Conservation (phyloP, 768 basidiomycete genomes). For the Lentinula guzmanii region DNA sequence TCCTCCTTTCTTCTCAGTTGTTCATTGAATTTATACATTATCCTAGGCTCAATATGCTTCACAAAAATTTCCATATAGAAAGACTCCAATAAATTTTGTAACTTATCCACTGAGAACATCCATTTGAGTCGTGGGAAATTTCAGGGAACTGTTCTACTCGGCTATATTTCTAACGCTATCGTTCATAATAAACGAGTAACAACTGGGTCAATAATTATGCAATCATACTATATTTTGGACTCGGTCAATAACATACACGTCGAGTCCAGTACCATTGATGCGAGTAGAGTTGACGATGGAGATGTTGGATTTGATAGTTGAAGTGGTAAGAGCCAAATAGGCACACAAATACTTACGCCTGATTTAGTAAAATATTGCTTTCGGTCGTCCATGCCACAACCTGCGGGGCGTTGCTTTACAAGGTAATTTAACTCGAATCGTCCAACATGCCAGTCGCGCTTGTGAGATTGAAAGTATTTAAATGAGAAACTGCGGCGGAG, state of each 20-base stretch:
- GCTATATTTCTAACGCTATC: too few species aligned
- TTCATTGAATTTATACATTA: too few species aligned
- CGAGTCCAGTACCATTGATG: constrained; percentile 18
- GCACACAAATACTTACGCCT: constrained; percentile 27
- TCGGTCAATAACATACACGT: constrained; percentile 29
- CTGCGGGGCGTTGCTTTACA: constrained; percentile 55
- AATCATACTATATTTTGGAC: too few species aligned
- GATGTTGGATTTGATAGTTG: constrained; percentile 20
- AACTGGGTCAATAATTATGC: too few species aligned
- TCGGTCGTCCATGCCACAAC: constrained; percentile 43
- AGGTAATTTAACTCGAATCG: constrained; percentile 35
- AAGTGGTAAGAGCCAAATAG: not conserved
- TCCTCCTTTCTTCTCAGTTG: too few species aligned
- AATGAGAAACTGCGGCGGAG: constrained; percentile 34
- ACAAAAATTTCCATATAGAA: too few species aligned
- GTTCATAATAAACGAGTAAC: too few species aligned
- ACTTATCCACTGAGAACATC: too few species aligned
- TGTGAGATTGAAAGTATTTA: constrained; percentile 18
- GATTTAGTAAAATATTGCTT: constrained; percentile 44
- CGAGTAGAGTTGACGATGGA: constrained; percentile 31
- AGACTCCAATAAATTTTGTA: too few species aligned
- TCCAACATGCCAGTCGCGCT: constrained; percentile 43
- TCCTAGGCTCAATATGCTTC: too few species aligned
- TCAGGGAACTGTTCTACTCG: too few species aligned
- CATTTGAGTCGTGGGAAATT: too few species aligned